Conservation (phyloP, 495 filamentous ascomycete species). For the Hyaloscypha variabilis region DNA sequence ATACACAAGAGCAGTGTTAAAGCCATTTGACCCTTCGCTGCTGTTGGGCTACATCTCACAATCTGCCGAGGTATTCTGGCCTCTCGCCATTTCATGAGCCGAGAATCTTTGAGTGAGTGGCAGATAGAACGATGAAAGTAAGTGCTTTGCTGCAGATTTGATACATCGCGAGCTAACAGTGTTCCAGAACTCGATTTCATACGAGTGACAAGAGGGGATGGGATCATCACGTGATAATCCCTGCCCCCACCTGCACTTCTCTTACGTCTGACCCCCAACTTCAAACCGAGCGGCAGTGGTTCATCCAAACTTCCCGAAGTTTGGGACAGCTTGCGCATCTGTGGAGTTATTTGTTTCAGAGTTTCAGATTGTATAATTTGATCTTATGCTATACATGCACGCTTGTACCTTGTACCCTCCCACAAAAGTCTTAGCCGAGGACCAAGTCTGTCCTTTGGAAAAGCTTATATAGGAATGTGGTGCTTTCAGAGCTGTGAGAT, state of each 20-base stretch:
- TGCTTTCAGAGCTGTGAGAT: not conserved
- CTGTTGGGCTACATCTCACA: too few species aligned
- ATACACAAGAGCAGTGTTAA: too few species aligned
- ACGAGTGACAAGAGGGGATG: too few species aligned
- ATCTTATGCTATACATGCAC: not conserved
- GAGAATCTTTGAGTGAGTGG: too few species aligned
- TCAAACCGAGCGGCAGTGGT: not conserved
- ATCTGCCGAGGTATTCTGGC: too few species aligned
- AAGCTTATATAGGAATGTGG: not conserved
- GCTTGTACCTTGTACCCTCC: not conserved
- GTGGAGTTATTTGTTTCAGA: not conserved
- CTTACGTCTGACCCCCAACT: not conserved
- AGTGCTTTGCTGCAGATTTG: too few species aligned
- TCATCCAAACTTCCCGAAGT: not conserved
- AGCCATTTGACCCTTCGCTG: too few species aligned
- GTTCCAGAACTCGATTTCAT: too few species aligned
- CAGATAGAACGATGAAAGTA: too few species aligned
- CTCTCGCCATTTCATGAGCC: too few species aligned
- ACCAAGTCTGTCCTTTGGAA: not conserved
- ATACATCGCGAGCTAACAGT: too few species aligned
- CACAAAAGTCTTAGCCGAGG: not conserved
- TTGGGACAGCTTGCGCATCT: not conserved
- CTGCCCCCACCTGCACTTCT: not conserved
- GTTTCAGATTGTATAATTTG: not conserved
- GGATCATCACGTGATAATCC: not conserved